phyloP scores from a whole-genome alignment of 345 rosid species.

The Kernera saxatilis region DNA sequence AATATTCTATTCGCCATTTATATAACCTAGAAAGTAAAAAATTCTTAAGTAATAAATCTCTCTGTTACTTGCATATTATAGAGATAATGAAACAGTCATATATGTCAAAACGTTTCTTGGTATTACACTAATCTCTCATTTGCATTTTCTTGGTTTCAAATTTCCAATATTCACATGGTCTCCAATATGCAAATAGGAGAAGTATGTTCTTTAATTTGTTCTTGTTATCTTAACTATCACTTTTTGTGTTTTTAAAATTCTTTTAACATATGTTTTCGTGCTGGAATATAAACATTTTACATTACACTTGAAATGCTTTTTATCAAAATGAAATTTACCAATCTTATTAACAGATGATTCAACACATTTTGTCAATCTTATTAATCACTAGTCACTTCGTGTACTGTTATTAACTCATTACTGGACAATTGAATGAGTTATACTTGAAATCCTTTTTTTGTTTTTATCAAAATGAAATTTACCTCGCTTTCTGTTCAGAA shows the following conservation, averaged over 20 bases:
- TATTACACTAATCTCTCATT: not conserved
- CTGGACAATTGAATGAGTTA: no score
- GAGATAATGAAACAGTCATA: no score
- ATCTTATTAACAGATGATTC: conserved; percentile 21
- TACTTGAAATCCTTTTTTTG: no score
- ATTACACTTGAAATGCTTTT: no score
- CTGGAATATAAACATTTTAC: conserved; percentile 23
- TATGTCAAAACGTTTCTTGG: not conserved
- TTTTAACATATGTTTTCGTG: not conserved
- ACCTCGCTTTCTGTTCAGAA: no score
- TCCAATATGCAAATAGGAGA: conserved; percentile 13
- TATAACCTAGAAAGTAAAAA: no score
- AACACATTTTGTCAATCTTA: not conserved
- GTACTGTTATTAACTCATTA: not conserved
- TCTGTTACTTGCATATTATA: no score
- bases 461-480: no score
- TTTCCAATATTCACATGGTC: conserved; percentile 23
- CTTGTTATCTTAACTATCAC: not conserved
- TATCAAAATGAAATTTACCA: conserved; percentile 8
- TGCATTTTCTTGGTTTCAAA: no score
- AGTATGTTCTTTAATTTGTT: conserved; percentile 8
- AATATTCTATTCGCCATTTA: no score
- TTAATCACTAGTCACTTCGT: not conserved
- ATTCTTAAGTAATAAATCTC: no score
- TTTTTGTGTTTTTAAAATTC: not conserved